phyloP scores from a whole-genome alignment of 2,329 filamentous ascomycete genomes.

The Monilinia fructicola region DNA sequence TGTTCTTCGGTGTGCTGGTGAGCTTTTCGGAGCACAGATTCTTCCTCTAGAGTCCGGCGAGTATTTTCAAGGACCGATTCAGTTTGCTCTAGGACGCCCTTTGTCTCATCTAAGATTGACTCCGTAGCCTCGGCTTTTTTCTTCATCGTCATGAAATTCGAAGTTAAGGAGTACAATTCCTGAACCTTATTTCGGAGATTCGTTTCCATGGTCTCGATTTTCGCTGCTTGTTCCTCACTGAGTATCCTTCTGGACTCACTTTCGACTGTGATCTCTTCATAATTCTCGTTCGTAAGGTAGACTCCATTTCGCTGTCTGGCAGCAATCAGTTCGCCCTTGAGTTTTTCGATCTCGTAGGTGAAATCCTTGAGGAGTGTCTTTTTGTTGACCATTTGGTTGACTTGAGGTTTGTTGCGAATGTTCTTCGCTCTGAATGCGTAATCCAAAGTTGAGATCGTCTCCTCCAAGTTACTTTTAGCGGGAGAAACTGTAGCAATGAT shows the following conservation, averaged over 20 bases:
- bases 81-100: conserved; percentile 80
- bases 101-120: conserved; percentile 71
- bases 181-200: conserved; percentile 93
- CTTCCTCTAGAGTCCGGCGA: conserved; percentile 72
- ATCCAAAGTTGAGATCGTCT: conserved; percentile 96
- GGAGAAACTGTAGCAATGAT: conserved; percentile 97
- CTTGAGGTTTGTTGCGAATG: conserved; percentile 94
- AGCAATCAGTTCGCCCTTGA: conserved; percentile 90
- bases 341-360: conserved; percentile 86
- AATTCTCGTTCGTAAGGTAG: conserved; percentile 84
- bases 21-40: conserved; percentile 75
- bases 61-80: conserved; percentile 81
- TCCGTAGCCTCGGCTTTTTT: conserved; percentile 83
- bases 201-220: conserved; percentile 86
- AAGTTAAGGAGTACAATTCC: conserved; percentile 83
- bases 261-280: conserved; percentile 86
- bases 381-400: conserved; percentile 90
- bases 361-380: conserved; percentile 90
- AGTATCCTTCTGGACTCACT: conserved; percentile 91
- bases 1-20: conserved; percentile 82
- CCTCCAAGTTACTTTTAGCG: conserved; percentile 90
- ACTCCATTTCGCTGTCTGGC: conserved; percentile 93
- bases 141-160: conserved; percentile 82
- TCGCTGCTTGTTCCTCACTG: conserved; percentile 86
- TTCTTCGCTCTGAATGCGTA: conserved; percentile 99